Conservation (phyloP, 139 green algal genomes). For the Picocystis salinarum region DNA sequence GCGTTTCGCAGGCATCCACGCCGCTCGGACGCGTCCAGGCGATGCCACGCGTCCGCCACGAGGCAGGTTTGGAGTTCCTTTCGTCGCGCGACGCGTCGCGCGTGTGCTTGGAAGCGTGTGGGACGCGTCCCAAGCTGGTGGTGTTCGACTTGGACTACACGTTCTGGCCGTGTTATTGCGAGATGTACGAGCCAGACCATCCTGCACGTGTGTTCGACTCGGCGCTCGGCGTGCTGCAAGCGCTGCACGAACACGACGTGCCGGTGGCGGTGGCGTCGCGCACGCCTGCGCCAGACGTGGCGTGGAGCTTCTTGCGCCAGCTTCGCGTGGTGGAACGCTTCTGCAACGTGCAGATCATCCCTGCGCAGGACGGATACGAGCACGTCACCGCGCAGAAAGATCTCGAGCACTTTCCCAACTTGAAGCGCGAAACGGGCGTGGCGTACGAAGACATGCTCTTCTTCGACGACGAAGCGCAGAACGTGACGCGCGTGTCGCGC, state of each 20-base stretch:
- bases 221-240: background rate
- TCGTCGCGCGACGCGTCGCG: no score
- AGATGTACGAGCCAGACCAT: background rate
- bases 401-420: constrained; percentile 13
- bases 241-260: background rate
- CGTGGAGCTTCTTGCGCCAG: background rate
- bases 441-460: constrained; percentile 17
- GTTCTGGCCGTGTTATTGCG: background rate
- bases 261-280: background rate
- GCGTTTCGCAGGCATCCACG: no score
- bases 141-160: constrained; percentile 1
- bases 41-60: no score
- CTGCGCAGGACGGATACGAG: background rate
- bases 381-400: constrained; percentile 7
- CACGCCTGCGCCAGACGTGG: background rate
- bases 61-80: no score
- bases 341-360: no score
- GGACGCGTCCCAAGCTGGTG: background rate
- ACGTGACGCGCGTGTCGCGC: background rate
- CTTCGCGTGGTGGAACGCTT: background rate
- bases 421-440: constrained; percentile 11
- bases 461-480: constrained; percentile 19
- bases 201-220: background rate
- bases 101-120: no score
- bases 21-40: no score